These are phyloP conservation scores for Balakata baccata DNA, from an alignment of 345 rosid species.

Conservation along the genomic window DNA sequence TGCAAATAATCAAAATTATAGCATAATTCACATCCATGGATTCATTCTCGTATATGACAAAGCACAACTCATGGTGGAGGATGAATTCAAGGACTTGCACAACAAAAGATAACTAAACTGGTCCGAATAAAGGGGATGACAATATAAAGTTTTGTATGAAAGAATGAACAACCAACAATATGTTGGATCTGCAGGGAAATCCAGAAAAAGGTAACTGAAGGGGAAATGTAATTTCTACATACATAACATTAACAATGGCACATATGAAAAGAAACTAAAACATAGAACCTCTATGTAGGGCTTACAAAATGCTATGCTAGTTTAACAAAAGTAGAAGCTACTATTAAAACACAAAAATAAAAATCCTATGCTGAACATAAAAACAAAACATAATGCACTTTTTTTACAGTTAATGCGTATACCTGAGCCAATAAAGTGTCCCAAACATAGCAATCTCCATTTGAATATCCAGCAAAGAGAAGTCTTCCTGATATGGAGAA, in stretches of 20 bases:
- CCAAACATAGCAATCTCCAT: slow-evolving; percentile 85
- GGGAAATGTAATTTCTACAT: neutral
- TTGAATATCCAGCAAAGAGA: slow-evolving; percentile 78
- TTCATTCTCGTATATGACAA: neutral
- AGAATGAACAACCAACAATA: neutral
- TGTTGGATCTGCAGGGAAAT: neutral
- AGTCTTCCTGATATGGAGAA: slow-evolving; percentile 97
- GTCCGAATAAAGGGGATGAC: neutral
- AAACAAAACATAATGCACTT: neutral
- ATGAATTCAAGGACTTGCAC: neutral
- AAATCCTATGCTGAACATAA: neutral
- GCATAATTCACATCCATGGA: slow-evolving; percentile 9
- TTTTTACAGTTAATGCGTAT: neutral
- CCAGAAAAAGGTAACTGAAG: neutral
- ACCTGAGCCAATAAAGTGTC: slow-evolving; percentile 93
- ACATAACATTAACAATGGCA: neutral
- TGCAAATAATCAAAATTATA: slow-evolving; percentile 28
- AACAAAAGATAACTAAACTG: neutral
- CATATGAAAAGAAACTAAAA: neutral
- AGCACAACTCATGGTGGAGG: slow-evolving; percentile 1
- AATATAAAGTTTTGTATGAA: neutral
- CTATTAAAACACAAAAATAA: neutral
- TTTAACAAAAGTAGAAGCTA: neutral
- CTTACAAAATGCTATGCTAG: neutral
- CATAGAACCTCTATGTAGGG: neutral